Evolutionary conservation across 176 grass and related monocot species (phyloP).

Genomic region (Alopecurus myosuroides): DNA sequence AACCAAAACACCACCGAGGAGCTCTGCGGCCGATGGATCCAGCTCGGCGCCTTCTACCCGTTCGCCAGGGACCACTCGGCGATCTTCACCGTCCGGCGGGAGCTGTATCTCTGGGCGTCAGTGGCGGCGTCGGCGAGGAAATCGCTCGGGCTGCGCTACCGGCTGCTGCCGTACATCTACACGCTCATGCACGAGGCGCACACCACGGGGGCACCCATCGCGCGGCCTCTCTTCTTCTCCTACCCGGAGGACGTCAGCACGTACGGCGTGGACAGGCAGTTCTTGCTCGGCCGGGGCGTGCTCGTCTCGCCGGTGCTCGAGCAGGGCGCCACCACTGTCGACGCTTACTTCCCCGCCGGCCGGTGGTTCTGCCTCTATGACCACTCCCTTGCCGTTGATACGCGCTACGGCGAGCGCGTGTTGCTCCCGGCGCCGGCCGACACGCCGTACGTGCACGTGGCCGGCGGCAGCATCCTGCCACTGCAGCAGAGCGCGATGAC

Average conservation of each 20-base stretch:
- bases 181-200: constrained; percentile 81
- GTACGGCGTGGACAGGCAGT: constrained; percentile 55
- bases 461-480: constrained; percentile 50
- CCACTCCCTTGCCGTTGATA: constrained; percentile 19
- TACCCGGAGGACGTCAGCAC: constrained; percentile 50
- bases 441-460: constrained; percentile 62
- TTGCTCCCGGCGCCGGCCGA: constrained; percentile 53
- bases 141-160: constrained; percentile 69
- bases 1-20: constrained; percentile 59
- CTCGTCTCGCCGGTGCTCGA: constrained; percentile 74
- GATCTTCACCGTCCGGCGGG: constrained; percentile 31
- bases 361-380: constrained; percentile 73
- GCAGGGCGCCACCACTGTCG: constrained; percentile 25
- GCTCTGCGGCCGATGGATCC: constrained; percentile 82
- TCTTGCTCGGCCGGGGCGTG: constrained; percentile 57
- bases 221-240: constrained; percentile 85
- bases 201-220: constrained; percentile 57
- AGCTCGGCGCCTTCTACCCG: constrained; percentile 91
- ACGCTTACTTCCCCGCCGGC: constrained; percentile 62
- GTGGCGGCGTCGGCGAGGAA: constrained; percentile 61
- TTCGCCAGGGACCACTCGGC: constrained; percentile 77
- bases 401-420: neutral
- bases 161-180: constrained; percentile 64
- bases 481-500: constrained; percentile 55
- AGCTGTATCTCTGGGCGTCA: constrained; percentile 69